Conservation (phyloP, 2,329 filamentous ascomycete species). For the Aspergillus amoenus region DNA sequence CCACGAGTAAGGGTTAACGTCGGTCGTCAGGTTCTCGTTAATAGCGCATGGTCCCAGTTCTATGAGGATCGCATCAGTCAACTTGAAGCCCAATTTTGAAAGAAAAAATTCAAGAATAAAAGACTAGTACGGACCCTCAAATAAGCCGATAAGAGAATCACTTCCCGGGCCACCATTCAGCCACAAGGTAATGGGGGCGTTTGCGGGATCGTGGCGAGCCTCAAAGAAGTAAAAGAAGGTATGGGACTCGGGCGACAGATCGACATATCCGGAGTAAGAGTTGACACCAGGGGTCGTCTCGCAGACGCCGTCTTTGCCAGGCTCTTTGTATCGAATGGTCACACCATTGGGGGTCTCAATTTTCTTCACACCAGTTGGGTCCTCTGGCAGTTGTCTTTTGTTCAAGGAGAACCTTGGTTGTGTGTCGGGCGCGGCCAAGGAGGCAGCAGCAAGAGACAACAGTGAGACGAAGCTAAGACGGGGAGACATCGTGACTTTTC, state of each 20-base stretch:
- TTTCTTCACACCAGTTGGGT: slow-evolving; percentile 38
- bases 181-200: slow-evolving; percentile 44
- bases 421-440: slow-evolving; percentile 6
- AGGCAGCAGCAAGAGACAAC: slow-evolving; percentile 22
- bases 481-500: slow-evolving; percentile 19
- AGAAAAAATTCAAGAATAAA: neutral
- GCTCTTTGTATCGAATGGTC: slow-evolving; percentile 60
- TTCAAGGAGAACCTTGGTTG: slow-evolving; percentile 14
- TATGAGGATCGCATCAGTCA: slow-evolving; percentile 22
- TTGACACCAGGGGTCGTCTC: slow-evolving; percentile 58
- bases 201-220: slow-evolving; percentile 51
- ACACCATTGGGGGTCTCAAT: slow-evolving; percentile 45
- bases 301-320: slow-evolving; percentile 51
- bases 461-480: slow-evolving; percentile 20
- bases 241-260: slow-evolving; percentile 52
- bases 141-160: slow-evolving; percentile 44
- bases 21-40: slow-evolving; percentile 44
- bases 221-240: slow-evolving; percentile 60
- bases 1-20: slow-evolving; percentile 60
- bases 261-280: slow-evolving; percentile 57
- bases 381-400: slow-evolving; percentile 35
- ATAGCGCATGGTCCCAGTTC: slow-evolving; percentile 47
- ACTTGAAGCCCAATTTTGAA: neutral
- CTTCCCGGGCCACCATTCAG: slow-evolving; percentile 45
- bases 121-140: slow-evolving; percentile 31